A percentile compares a stretch with the other conserved stretches of the same genome.
Conservation (phyloP, 169 alveolate species). For the Plasmodium vivax region DNA sequence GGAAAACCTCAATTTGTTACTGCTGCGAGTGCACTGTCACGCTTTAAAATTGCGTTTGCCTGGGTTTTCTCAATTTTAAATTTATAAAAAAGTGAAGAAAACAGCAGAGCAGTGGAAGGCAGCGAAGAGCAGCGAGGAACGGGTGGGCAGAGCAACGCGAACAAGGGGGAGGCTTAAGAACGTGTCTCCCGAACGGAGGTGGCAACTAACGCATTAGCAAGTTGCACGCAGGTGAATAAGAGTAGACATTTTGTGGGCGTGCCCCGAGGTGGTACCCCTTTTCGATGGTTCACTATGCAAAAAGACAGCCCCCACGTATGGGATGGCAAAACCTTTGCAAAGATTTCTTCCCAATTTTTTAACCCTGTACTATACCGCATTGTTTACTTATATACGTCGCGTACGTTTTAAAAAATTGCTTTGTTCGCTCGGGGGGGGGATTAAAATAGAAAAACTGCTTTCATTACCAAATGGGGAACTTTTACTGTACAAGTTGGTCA, state of each 20-base stretch:
- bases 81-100: neutral
- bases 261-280: neutral
- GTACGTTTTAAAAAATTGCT: neutral
- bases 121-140: neutral
- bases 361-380: neutral
- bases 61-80: neutral
- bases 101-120: neutral
- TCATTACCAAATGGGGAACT: neutral
- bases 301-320: neutral
- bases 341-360: neutral
- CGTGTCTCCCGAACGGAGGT: neutral
- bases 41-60: neutral
- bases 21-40: neutral
- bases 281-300: neutral
- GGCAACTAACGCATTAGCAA: neutral
- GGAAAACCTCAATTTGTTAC: neutral
- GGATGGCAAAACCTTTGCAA: neutral
- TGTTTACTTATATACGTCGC: neutral
- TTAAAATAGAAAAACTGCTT: neutral
- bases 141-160: neutral
- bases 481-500: neutral
- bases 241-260: neutral
- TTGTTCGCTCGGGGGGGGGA: neutral
- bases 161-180: neutral
- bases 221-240: neutral